Evolutionary conservation across 1,139 yeast species (phyloP), one percentile per base, ranked within the genome.

Genomic region (Scheffersomyces quercinus): DNA sequence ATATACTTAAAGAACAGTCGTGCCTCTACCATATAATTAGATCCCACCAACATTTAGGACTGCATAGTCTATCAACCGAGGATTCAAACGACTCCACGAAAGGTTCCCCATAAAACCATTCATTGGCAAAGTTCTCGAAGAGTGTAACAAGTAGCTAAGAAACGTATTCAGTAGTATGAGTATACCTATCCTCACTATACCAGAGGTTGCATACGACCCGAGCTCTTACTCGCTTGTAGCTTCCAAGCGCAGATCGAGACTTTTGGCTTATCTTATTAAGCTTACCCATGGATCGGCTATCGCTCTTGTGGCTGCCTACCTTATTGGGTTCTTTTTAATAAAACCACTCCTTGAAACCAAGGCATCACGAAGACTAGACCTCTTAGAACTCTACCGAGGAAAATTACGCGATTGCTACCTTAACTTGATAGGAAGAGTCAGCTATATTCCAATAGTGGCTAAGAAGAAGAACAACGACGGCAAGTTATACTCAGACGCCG

Each of bases 131-230:
- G 10, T 10, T n/a, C 10, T 30, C 15, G 9, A 30, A 30, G 10
- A 30, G 13, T 30, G 10, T 8, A 9, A 30, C 15, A 8, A 11
- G 11, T 10, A 30, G n/a, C 15, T 3, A 13, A 13, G 9, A 13
- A 13, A 8, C 15, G 15, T 13, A 30, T 13, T 13, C 15, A 30
- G 9, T 3, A 30, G n/a, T 20, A 53, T 53, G 55, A 41, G 51
- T 11, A 62, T 73, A 5, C 76, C 77, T 1, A 55, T 62, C 24
- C 56, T 73, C 14, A 69, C 79, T 1, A 70, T 74, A 1, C 78
- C 79, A 2, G 79, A 74, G 47, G 45, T 73, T 2, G 70, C 78
- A 0, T 74, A 65, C 48, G 74, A 73, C 44, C 62, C 70, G 2
- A 49, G 59, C 13, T 48, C 58, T 8, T 70, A 66, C 46, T 40